Conservation (phyloP, 352 stramenopile genomes). For the Phytophthora cajani region DNA sequence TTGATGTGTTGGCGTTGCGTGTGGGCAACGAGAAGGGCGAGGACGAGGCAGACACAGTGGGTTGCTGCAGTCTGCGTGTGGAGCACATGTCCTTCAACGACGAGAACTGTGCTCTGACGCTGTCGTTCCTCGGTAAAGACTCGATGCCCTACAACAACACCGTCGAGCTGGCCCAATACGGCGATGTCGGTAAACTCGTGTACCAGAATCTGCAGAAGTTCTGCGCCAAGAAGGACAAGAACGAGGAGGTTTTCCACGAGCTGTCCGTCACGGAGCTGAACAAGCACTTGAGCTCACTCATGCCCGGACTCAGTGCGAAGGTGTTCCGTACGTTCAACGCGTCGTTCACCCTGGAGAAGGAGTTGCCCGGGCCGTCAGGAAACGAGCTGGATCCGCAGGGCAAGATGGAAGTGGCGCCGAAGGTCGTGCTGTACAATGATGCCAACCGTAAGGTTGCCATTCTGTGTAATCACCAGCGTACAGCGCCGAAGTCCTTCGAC, state of each 20-base stretch:
- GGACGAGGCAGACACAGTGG: conserved; percentile 99
- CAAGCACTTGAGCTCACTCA: conserved; percentile 97
- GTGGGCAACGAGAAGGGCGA: conserved; percentile 99
- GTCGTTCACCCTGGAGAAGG: conserved; percentile 98
- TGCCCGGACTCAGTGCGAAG: conserved; percentile 99
- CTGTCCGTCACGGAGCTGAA: conserved; percentile 97
- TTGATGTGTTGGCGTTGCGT: conserved; percentile 99
- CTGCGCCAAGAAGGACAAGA: conserved; percentile 95
- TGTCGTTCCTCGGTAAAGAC: conserved; percentile 99
- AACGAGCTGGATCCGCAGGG: conserved; percentile 63
- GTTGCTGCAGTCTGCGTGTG: conserved; percentile 98
- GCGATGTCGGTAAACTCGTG: conserved; percentile 90
- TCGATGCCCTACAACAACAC: conserved; percentile 99
- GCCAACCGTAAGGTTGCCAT: conserved; percentile 99
- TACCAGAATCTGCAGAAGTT: conserved; percentile 98
- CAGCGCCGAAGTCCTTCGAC: conserved; percentile 97
- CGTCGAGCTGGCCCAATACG: conserved; percentile 94
- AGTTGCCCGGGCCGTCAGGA: conserved; percentile 79
- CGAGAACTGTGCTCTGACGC: conserved; percentile 94
- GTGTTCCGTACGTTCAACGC: conserved; percentile 99
- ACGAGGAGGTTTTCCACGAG: conserved; percentile 98
- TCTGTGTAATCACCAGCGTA: conserved; percentile 99
- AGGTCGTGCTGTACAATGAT: conserved; percentile 99
- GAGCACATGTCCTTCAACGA: conserved; percentile 98
- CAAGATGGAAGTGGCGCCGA: conserved; percentile 79